Evolutionary conservation across 1,139 yeast species (phyloP).

Genomic region (Yamadazyma membranifaciens): DNA sequence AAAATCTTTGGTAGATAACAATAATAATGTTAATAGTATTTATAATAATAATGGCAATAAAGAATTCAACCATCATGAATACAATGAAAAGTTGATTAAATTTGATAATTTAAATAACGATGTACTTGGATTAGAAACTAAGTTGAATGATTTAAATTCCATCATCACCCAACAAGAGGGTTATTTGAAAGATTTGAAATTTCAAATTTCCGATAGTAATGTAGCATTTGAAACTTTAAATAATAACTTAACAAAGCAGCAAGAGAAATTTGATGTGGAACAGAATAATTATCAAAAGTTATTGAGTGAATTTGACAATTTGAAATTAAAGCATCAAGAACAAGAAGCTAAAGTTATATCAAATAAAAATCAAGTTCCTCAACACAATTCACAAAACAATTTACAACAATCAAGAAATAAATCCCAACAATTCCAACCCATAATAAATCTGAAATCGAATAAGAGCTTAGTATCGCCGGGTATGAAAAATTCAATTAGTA

Average conservation of each 20-base stretch:
- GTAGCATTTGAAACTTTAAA: conserved; percentile 16
- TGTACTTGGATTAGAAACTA: conserved; percentile 20
- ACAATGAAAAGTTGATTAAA: conserved; percentile 14
- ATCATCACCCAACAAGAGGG: conserved; percentile 23
- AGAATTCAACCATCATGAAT: conserved; percentile 12
- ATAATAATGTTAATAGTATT: conserved; percentile 3
- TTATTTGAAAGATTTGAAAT: conserved; percentile 19
- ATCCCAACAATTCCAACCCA: not conserved
- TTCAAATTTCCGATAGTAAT: conserved; percentile 19
- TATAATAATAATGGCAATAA: conserved; percentile 4
- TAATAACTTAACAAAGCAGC: conserved; percentile 15
- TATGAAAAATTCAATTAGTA: conserved; percentile 14
- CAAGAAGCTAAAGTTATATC: not conserved
- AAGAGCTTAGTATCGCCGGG: conserved; percentile 1
- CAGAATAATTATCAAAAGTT: conserved; percentile 12
- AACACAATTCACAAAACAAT: not conserved
- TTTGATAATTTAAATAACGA: conserved; percentile 21
- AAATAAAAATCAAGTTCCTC: not conserved
- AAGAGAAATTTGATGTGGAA: conserved; percentile 13
- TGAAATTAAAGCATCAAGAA: conserved; percentile 23
- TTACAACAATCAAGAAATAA: not conserved
- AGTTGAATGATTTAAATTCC: conserved; percentile 20
- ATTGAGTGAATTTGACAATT: conserved; percentile 27
- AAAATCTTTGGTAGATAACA: conserved; percentile 3
- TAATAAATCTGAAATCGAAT: not conserved